Evolutionary conservation across 352 stramenopile species (phyloP), one percentile per base, ranked within the genome.

Genomic region (Globisporangium echinulatum): DNA sequence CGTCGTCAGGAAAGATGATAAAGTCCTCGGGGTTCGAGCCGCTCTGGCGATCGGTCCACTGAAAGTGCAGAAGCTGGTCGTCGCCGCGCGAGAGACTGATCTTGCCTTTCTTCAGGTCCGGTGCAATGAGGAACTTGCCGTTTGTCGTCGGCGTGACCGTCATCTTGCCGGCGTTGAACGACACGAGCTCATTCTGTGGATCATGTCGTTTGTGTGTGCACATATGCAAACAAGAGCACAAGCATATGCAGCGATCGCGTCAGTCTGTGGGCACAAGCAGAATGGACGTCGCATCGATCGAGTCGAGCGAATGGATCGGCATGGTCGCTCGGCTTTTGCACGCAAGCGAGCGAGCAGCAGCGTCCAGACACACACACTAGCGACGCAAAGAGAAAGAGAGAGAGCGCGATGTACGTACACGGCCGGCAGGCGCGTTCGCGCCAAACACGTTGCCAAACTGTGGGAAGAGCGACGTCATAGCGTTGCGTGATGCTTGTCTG

Each of bases 91-190:
- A 91, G 61, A 97, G 75, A 62, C 75, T 84, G 62, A 96, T 75
- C 64, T 92, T 92, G 49, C 91, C 91, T 70, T 97, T 97, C 68
- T 95, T 87, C 40, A 90, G 69, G 61, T 97, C 88, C 11, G 91
- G 88, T 53, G 79, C 87, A 49, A 97, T 73, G 17, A 95, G 54
- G 61, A 96, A 96, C 67, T 96, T 96, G 60, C 83, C 87, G 59
- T 86, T 85, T n/a, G 76, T 61, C 49, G 81, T 71, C 15, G 82
- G 68, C 49, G 77, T 81, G 17, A 87, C 78, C 7, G 76, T 83
- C 87, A 97, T 92, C 70, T 96, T 96, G 61, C 90, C 90, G 9
- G 90, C 90, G 49, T 96, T 94, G 70, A 97, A 97, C n/a, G 82
- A 79, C 58, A 97, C 85, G 36, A 97, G 59, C 44, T 92, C 83